Base-by-base conservation (phyloP, 192 early-diverging fungal species). In the Funneliformis mosseae region DNA sequence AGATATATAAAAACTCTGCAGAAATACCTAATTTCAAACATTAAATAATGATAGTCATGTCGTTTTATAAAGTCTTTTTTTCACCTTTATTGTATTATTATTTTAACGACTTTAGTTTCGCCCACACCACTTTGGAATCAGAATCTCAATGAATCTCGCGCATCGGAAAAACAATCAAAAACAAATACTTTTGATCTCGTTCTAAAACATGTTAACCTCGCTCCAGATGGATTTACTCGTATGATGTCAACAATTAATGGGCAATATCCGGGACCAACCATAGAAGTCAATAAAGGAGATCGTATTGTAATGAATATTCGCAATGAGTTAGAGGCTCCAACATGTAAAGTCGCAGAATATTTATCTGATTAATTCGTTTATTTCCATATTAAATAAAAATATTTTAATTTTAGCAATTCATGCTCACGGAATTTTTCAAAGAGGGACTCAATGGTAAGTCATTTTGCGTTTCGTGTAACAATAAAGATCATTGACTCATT, bases 351-450 rank as follows among this genome's bases (percentile, higher is more conserved):
- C 18, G 18, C 3, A 16, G 18, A 5, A 18, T 50, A 50, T 50
- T 50, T 50, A 3, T 8, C 18, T 50, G 18, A 16, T 33, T 33
- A 33, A 33, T 33, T 33, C 33, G 33, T 33, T 33, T 33, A 3
- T 33, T 2, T 33, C 33, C 33, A 33, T 2, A 33, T 2, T 33
- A 33, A 33, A 33, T 33, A 33, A 33, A 33, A 33, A 33, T 2
- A 33, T 33, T 33, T 50, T 5, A 14, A 50, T 14, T 16, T 50
- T 50, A 50, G 48, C 68, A 42, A 41, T 70, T 43, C 95, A 94
- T 84, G 81, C 88, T 4, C 96, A 97, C 84, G 96, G 96, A 8
- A 73, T 96, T 64, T 94, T 90, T 85, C 92, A 95, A 80, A 94
- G 92, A 80, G 90, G 89, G 14, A 91, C 90, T 41, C 87, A 83